These are phyloP conservation scores for Brassica carinata DNA, from an alignment of 345 rosid genomes.

Conservation along the genomic window DNA sequence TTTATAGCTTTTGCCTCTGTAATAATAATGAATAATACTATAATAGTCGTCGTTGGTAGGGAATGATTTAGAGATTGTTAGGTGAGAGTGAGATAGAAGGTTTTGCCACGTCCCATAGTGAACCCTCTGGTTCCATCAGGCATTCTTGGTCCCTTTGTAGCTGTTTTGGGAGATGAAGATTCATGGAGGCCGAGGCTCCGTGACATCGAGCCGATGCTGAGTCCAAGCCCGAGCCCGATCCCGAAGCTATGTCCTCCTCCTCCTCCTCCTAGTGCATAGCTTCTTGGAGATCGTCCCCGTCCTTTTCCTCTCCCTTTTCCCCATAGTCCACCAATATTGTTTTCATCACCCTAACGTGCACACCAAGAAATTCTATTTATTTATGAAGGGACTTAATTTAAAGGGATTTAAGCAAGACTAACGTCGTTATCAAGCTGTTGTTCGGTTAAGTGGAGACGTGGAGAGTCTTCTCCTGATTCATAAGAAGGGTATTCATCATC, in stretches of 20 bases:
- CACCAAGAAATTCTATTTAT: background rate
- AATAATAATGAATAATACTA: background rate
- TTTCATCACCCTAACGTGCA: conserved; percentile 40
- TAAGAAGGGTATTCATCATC: conserved; percentile 50
- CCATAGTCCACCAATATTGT: conserved; percentile 48
- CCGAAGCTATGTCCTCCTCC: conserved; percentile 55
- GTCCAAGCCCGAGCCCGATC: conserved; percentile 30
- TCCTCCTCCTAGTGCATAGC: conserved; percentile 31
- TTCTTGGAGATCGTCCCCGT: conserved; percentile 59
- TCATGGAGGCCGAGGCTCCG: conserved; percentile 43
- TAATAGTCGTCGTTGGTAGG: background rate
- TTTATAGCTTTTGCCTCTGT: background rate
- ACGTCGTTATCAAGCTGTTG: conserved; percentile 52
- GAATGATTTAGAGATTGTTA: conserved; percentile 35
- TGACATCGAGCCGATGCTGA: conserved; percentile 36
- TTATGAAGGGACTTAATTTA: background rate
- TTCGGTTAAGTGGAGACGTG: conserved; percentile 51
- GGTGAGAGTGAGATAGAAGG: conserved; percentile 40
- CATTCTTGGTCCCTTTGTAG: conserved; percentile 77
- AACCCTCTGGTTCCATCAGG: conserved; percentile 88
- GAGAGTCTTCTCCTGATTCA: conserved; percentile 54
- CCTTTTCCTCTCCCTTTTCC: conserved; percentile 71
- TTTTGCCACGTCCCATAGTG: conserved; percentile 88
- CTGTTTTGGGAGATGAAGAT: conserved; percentile 47
- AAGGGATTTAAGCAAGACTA: conserved; percentile 19